Evolutionary conservation across 2,329 filamentous ascomycete species (phyloP), one percentile per base, ranked within the genome.

Genomic region (Coniochaeta sp.): DNA sequence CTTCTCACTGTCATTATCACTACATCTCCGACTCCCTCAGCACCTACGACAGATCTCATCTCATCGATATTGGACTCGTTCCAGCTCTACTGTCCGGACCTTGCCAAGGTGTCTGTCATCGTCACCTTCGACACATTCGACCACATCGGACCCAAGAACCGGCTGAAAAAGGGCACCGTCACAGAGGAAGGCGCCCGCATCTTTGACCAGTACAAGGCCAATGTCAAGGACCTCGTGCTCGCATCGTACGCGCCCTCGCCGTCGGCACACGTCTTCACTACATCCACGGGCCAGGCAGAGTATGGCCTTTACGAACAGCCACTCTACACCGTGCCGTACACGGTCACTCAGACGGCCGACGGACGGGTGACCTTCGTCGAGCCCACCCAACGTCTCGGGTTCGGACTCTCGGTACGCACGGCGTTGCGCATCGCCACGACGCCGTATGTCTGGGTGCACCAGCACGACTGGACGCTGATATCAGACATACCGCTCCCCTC

Each of bases 381-480:
- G 65, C 74, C 79, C 4, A 57, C 65, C 0, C 71, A 73, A 36
- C 74, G 79, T 0, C 66, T 84, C 1, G 81, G 81, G 0, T 84
- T 84, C 55, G 81, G 80, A 0, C 71, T 84, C 0, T 81, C 77
- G 1, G 80, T 84, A 22, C 79, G 81, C 14, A 78, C 79, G 0
- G 81, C 81, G 0, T 67, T 84, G 54, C 72, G 81, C 3, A 58
- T 74, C 5, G 73, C 76, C 0, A 62, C 69, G 14, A 84, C 81
- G 1, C 78, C 79, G 0, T 81, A 81, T 54, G 80, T 83, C 17
- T 84, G 81, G 81, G 69, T 84, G 0, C 81, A 84, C 62, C 81
- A 84, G 68, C 81, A 84, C 65, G 81, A 84, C 68, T 84, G 81
- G 81, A 71, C 74, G 6, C 68, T 84, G 0, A 71, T 76, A 17